Evolutionary conservation across 2,329 filamentous ascomycete genomes (phyloP).

Genomic region (Helotiales sp.): DNA sequence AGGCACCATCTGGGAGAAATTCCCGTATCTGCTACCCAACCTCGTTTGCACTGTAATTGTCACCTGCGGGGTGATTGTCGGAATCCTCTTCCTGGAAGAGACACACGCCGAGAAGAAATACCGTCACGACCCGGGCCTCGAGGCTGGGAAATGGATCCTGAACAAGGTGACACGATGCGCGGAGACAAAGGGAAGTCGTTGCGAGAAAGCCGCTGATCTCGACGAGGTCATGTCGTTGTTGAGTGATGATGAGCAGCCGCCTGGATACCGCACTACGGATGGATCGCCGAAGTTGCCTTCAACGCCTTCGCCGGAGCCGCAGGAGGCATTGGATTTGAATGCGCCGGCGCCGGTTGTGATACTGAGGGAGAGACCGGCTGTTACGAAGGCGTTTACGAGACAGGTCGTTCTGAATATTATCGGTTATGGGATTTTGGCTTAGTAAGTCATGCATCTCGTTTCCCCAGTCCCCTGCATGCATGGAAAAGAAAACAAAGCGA

Average conservation of each 20-base stretch:
- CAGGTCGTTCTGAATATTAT: conserved; percentile 87
- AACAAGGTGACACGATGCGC: conserved; percentile 43
- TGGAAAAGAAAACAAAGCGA: not conserved
- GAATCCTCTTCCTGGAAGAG: conserved; percentile 89
- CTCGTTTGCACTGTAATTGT: conserved; percentile 86
- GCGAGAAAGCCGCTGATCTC: conserved; percentile 46
- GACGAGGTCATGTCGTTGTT: conserved; percentile 62
- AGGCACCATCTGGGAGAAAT: conserved; percentile 81
- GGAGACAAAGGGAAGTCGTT: conserved; percentile 43
- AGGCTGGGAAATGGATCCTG: conserved; percentile 75
- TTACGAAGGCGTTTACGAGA: conserved; percentile 74
- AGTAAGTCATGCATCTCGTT: conserved; percentile 65
- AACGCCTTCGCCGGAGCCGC: conserved; percentile 44
- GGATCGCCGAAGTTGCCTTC: conserved; percentile 56
- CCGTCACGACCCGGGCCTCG: conserved; percentile 74
- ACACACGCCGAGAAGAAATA: conserved; percentile 85
- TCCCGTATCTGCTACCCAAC: conserved; percentile 90
- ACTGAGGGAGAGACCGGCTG: conserved; percentile 44
- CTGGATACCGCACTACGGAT: conserved; percentile 69
- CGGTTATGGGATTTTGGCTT: conserved; percentile 90
- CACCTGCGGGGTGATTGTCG: conserved; percentile 74
- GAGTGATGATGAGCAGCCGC: conserved; percentile 64
- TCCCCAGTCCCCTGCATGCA: conserved; percentile 7
- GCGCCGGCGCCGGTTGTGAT: conserved; percentile 28
- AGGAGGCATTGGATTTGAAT: conserved; percentile 46